A percentile compares a stretch with the other conserved stretches of the same genome.
These are phyloP conservation scores for Microbotryum scabiosae DNA, from an alignment of 1,284 basidiomycete species.

Conservation along the genomic window DNA sequence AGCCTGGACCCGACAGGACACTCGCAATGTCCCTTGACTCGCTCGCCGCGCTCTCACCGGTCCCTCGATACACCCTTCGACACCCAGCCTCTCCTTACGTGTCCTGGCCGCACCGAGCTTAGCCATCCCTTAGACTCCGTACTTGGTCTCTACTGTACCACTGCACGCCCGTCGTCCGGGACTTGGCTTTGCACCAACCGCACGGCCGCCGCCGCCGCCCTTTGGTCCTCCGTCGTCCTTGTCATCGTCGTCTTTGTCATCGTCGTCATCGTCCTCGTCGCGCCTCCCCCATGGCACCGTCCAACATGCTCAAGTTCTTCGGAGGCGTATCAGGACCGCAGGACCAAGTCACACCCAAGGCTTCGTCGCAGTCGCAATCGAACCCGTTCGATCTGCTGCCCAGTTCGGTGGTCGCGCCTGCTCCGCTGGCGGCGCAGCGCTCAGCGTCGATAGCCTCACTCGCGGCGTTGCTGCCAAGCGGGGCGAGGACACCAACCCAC, in stretches of 20 bases:
- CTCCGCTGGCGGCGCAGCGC: conserved; percentile 4
- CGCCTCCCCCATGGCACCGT: background rate
- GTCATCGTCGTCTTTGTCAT: background rate
- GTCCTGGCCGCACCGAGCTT: background rate
- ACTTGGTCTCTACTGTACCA: background rate
- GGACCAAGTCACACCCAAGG: conserved; percentile 29
- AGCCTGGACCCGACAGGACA: too few relatives aligned
- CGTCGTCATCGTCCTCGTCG: background rate
- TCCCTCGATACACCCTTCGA: too few relatives aligned
- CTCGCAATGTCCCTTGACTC: too few relatives aligned
- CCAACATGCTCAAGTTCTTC: conserved; percentile 27
- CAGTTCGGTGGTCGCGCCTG: background rate
- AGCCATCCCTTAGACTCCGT: background rate
- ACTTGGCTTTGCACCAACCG: background rate
- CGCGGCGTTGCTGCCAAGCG: background rate
- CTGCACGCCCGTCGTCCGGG: background rate
- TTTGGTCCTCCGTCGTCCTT: background rate
- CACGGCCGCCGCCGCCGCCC: background rate
- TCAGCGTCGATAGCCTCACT: conserved; percentile 7
- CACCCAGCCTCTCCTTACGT: too few relatives aligned
- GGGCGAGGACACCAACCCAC: background rate
- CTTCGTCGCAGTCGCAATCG: conserved; percentile 6
- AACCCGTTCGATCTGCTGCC: conserved; percentile 29
- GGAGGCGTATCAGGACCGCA: conserved; percentile 12
- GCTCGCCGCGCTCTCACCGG: too few relatives aligned